Conservation (phyloP, 2,329 filamentous ascomycete genomes). For the Tolypocladium ovalisporum region DNA sequence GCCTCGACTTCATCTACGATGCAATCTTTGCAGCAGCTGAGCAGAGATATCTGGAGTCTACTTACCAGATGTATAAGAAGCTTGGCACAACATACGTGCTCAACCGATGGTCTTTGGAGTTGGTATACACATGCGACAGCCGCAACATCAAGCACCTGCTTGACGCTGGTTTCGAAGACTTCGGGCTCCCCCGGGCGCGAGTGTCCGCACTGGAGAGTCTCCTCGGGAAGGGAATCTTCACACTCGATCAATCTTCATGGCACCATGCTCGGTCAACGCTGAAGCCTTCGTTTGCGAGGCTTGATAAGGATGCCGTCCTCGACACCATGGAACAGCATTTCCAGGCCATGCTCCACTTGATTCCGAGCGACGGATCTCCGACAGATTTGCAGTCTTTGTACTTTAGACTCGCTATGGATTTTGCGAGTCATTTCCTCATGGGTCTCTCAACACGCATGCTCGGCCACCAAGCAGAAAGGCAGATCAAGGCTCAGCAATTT, state of each 20-base stretch:
- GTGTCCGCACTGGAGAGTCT: slow-evolving; percentile 25
- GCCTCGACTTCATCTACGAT: slow-evolving; percentile 23
- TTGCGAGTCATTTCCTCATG: slow-evolving; percentile 38
- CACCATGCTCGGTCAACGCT: slow-evolving; percentile 28
- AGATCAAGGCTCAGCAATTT: slow-evolving; percentile 22
- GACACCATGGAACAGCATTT: slow-evolving; percentile 22
- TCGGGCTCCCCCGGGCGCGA: slow-evolving; percentile 25
- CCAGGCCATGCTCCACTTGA: slow-evolving; percentile 24
- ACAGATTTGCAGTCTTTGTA: slow-evolving; percentile 34
- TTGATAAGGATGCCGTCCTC: slow-evolving; percentile 16
- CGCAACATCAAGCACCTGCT: slow-evolving; percentile 46
- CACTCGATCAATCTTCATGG: slow-evolving; percentile 35
- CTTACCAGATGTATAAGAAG: slow-evolving; percentile 12
- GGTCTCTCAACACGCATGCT: slow-evolving; percentile 13
- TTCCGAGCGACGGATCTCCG: slow-evolving; percentile 9
- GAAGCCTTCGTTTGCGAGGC: slow-evolving; percentile 20
- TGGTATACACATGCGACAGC: slow-evolving; percentile 30
- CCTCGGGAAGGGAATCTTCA: slow-evolving; percentile 37
- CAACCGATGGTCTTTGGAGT: slow-evolving; percentile 19
- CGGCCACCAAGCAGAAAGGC: slow-evolving; percentile 3
- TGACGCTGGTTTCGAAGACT: slow-evolving; percentile 40
- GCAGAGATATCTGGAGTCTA: slow-evolving; percentile 16
- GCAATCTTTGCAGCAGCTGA: slow-evolving; percentile 13
- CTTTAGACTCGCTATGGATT: slow-evolving; percentile 35
- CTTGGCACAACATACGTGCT: slow-evolving; percentile 22